Evolutionary conservation across 768 basidiomycete species (phyloP).

Genomic region (Guyanaporus albipodus): DNA sequence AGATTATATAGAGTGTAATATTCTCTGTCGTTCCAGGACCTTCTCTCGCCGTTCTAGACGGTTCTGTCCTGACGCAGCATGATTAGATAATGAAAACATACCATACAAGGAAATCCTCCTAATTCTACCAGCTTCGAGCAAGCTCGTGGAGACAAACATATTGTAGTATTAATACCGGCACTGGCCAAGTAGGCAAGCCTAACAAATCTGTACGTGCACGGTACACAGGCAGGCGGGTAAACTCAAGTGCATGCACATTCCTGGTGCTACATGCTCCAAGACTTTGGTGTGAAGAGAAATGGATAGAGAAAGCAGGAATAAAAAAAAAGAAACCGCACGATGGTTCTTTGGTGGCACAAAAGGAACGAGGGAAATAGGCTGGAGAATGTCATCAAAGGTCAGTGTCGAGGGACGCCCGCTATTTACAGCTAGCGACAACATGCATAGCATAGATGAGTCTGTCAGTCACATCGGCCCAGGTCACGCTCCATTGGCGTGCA

Average conservation of each 20-base stretch:
- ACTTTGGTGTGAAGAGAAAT: background rate
- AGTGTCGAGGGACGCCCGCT: conserved; percentile 14
- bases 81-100: conserved; percentile 32
- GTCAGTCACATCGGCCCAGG: conserved; percentile 10
- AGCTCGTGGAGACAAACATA: background rate
- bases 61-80: conserved; percentile 29
- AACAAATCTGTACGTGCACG: conserved; percentile 26
- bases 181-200: conserved; percentile 20
- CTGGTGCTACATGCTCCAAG: conserved; percentile 25
- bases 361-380: conserved; percentile 18
- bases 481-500: conserved; percentile 30
- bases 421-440: conserved; percentile 24
- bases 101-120: conserved; percentile 1
- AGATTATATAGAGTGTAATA: conserved; percentile 29
- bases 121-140: too few relatives aligned
- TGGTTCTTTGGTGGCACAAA: conserved; percentile 18
- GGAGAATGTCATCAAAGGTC: conserved; percentile 28
- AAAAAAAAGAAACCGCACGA: conserved; percentile 9
- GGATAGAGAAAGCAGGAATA: conserved; percentile 5
- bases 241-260: conserved; percentile 27
- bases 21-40: conserved; percentile 33
- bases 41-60: conserved; percentile 33
- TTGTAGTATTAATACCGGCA: conserved; percentile 7
- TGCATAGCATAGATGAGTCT: conserved; percentile 14
- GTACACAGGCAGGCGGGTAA: conserved; percentile 18